phyloP scores from a whole-genome alignment of 345 rosid species.

The Citrus reticulata region DNA sequence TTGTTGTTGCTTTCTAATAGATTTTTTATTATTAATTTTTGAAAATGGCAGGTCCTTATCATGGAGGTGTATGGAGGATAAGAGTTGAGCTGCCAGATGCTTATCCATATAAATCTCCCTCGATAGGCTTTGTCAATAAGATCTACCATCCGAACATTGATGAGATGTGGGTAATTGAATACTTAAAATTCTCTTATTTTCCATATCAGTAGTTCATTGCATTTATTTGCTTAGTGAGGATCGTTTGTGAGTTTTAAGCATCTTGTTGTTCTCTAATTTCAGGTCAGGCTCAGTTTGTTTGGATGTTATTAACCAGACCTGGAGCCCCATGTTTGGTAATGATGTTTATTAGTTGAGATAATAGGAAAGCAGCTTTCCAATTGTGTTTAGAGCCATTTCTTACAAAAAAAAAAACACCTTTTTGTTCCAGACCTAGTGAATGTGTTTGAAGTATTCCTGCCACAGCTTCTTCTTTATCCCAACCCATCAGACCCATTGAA shows the following conservation, averaged over 20 bases:
- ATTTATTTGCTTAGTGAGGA: conserved; percentile 7
- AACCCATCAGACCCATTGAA: conserved; percentile 76
- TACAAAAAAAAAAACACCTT: background rate
- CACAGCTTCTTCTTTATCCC: conserved; percentile 76
- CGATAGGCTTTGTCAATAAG: conserved; percentile 53
- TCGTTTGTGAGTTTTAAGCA: background rate
- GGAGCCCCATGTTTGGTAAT: conserved; percentile 76
- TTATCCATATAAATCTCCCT: conserved; percentile 78
- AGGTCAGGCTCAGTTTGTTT: conserved; percentile 80
- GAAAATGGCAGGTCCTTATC: conserved; percentile 66
- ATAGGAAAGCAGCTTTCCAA: background rate
- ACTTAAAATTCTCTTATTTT: background rate
- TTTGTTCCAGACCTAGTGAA: conserved; percentile 59
- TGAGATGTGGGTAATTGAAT: conserved; percentile 45
- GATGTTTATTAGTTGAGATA: background rate
- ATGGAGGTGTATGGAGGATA: conserved; percentile 91
- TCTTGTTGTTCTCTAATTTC: conserved; percentile 14
- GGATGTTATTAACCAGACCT: conserved; percentile 85
- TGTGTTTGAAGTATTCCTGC: conserved; percentile 76
- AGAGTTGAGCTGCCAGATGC: conserved; percentile 91
- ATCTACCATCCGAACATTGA: conserved; percentile 88
- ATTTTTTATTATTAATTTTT: background rate
- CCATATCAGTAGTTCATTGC: background rate
- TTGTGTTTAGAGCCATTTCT: conserved; percentile 3
- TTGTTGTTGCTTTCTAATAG: background rate